Evolutionary conservation across 345 rosid genomes (phyloP).

Genomic region (Carallia pectinifolia): DNA sequence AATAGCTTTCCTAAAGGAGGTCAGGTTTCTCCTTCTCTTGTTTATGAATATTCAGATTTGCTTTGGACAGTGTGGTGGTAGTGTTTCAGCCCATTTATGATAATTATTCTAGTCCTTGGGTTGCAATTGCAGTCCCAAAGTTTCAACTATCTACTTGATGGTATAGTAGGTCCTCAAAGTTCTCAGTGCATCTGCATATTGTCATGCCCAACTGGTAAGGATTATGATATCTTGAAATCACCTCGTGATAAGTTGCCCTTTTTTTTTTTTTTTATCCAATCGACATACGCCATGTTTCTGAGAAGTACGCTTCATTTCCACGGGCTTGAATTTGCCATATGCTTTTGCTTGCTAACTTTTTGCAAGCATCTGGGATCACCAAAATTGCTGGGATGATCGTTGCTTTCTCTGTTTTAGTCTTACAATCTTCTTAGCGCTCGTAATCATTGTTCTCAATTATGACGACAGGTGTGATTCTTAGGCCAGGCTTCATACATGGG

Average conservation of each 20-base stretch:
- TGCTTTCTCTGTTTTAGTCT: neutral
- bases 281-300: too few relatives aligned
- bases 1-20: constrained; percentile 45
- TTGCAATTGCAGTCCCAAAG: neutral
- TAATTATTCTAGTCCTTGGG: constrained; percentile 1
- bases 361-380: neutral
- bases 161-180: neutral
- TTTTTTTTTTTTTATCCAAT: neutral
- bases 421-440: neutral
- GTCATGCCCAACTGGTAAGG: constrained; percentile 5
- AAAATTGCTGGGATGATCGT: neutral
- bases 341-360: neutral
- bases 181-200: neutral
- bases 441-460: neutral
- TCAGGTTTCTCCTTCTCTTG: constrained; percentile 17
- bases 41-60: neutral
- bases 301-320: neutral
- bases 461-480: constrained; percentile 42
- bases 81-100: neutral
- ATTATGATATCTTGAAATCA: neutral
- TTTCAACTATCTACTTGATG: neutral
- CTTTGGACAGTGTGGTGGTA: neutral
- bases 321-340: neutral
- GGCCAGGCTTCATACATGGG: constrained; percentile 73
- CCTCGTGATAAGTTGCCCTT: neutral